Evolutionary conservation across 129 eudicot genomes (phyloP).

Genomic region (Solidago caesia): DNA sequence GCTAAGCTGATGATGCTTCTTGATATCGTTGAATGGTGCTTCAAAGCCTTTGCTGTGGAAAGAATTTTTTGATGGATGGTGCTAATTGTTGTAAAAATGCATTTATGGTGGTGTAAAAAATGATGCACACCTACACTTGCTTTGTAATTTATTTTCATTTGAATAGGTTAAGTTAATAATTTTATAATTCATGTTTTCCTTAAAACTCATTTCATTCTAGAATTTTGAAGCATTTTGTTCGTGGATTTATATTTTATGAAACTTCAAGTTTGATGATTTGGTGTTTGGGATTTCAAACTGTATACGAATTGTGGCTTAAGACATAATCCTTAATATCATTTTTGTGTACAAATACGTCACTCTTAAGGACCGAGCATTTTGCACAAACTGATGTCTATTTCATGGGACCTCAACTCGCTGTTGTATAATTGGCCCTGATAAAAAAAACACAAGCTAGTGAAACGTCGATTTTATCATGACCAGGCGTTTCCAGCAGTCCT

Average conservation of each 20-base stretch:
- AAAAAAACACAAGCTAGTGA: background rate
- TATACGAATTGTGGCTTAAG: background rate
- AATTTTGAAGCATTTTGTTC: slow-evolving; percentile 15
- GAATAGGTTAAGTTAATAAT: slow-evolving; percentile 13
- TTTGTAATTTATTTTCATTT: slow-evolving; percentile 28
- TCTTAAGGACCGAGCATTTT: too few species aligned
- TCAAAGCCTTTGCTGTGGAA: slow-evolving; percentile 4
- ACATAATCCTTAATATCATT: background rate
- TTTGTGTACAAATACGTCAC: too few species aligned
- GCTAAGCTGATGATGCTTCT: background rate
- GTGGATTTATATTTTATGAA: background rate
- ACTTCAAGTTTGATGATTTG: background rate
- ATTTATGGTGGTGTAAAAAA: slow-evolving; percentile 26
- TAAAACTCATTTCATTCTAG: slow-evolving; percentile 2
- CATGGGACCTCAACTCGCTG: background rate
- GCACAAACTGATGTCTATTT: too few species aligned
- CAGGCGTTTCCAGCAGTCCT: too few species aligned
- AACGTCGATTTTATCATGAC: background rate
- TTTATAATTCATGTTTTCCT: slow-evolving; percentile 13
- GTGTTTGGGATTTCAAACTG: background rate
- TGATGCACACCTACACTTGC: slow-evolving; percentile 19
- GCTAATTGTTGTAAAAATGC: slow-evolving; percentile 25
- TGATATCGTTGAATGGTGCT: background rate
- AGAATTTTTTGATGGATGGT: slow-evolving; percentile 9
- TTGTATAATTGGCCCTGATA: background rate